Evolutionary conservation across 805 yeast species (phyloP).

Genomic region (Yueomyces sinensis): DNA sequence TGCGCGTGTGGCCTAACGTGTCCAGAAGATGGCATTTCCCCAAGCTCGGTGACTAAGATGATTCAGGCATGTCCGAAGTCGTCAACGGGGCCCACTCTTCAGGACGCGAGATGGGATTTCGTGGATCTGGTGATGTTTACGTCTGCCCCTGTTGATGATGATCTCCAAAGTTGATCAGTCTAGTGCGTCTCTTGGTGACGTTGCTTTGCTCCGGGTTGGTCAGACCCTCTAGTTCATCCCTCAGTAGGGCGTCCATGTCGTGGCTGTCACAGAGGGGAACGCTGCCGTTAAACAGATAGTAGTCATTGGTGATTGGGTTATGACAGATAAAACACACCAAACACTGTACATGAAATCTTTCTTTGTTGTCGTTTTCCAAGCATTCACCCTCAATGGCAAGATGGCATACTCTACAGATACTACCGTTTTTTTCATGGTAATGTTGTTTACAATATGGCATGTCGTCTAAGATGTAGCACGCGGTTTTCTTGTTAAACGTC

Average conservation of each 20-base stretch:
- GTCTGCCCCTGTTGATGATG: background rate
- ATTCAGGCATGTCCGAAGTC: no score
- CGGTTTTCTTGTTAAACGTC: conserved; percentile 43
- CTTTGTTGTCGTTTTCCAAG: conserved; percentile 57
- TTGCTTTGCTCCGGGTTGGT: conserved; percentile 6
- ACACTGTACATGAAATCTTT: conserved; percentile 68
- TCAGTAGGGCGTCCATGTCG: conserved; percentile 14
- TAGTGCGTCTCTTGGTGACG: conserved; percentile 21
- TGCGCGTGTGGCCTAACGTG: no score
- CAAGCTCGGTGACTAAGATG: no score
- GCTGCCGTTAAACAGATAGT: conserved; percentile 23
- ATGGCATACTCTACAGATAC: conserved; percentile 60
- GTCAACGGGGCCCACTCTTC: no score
- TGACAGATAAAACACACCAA: conserved; percentile 55
- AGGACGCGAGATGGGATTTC: background rate
- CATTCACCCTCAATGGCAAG: conserved; percentile 84
- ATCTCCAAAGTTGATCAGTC: conserved; percentile 15
- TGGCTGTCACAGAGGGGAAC: conserved; percentile 20
- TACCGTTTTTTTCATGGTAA: conserved; percentile 59
- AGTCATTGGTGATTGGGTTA: conserved; percentile 37
- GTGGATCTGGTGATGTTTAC: background rate
- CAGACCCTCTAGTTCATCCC: conserved; percentile 4
- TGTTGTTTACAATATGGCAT: conserved; percentile 72
- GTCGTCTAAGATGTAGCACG: conserved; percentile 68
- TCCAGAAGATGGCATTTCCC: no score